Percentiles rank a stretch among this genome's conserved stretches.
These are phyloP conservation scores for Lomentospora prolificans DNA, from an alignment of 2,329 filamentous ascomycete species.

Conservation along the genomic window DNA sequence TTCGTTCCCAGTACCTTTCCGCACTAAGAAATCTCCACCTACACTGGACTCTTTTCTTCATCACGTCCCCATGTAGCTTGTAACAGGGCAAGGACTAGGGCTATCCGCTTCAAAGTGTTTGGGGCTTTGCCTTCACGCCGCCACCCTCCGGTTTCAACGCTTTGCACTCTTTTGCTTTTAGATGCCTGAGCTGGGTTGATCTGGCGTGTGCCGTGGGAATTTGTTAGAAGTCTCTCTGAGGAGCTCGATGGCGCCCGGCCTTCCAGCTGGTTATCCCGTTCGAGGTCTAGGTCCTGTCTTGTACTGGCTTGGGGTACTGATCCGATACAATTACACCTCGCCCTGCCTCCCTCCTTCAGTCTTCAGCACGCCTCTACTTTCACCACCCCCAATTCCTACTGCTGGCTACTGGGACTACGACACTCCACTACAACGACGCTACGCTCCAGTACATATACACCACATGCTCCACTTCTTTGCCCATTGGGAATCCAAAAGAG, in stretches of 20 bases:
- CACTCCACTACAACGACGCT: neutral
- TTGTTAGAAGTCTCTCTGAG: neutral
- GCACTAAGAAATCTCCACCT: neutral
- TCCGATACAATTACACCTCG: neutral
- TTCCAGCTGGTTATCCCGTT: too few species aligned
- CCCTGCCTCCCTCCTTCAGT: neutral
- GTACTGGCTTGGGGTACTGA: neutral
- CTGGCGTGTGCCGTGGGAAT: neutral
- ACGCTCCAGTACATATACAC: neutral
- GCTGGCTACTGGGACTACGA: neutral
- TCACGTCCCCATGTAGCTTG: neutral
- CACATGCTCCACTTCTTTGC: neutral
- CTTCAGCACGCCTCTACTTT: neutral
- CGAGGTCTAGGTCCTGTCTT: neutral
- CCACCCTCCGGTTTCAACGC: slow-evolving; percentile 1
- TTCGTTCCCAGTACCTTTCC: neutral
- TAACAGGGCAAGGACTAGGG: neutral
- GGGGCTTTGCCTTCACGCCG: slow-evolving; percentile 1
- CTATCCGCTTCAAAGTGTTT: neutral
- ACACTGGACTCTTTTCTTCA: neutral
- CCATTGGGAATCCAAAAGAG: slow-evolving; percentile 1
- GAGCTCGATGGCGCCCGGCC: too few species aligned
- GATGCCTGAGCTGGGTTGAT: neutral
- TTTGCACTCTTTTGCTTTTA: neutral
- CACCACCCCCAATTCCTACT: neutral